Evolutionary conservation across 2,329 filamentous ascomycete genomes (phyloP), one percentile per base, ranked within the genome.

Genomic region (Cryphonectria japonica): DNA sequence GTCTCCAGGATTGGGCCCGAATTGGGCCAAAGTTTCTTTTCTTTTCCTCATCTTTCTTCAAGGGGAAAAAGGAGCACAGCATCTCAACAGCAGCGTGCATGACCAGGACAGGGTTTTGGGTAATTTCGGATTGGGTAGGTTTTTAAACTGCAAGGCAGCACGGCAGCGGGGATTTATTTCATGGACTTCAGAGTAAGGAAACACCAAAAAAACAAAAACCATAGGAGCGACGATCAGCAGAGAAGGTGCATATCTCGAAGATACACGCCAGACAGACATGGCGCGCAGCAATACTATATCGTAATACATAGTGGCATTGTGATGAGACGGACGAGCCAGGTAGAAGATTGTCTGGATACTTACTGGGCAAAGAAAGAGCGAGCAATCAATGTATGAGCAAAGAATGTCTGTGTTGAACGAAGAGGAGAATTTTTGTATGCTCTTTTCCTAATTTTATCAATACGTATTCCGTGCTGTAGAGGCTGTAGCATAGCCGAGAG

Each of bases 221-320:
- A 13, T 34, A 22, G 32, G 26, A 26, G 62, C 16, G 16, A 52
- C 52, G 32, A 37, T 2, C 34, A 39, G 26, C 22, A 52, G 46
- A 26, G 37, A 5, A 14, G 32, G 64, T 19, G 46, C 64, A 46
- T 22, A 39, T 50, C 19, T 66, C 34, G 8, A 46, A 32, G 16
- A 43, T 8, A 52, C 50, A 46, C 3, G 46, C 26, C 62, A 46
- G 41, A 43, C 39, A 29, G 43, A 29, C 39, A 29, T 46, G 41
- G 26, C 41, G 16, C 32, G 32, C 57, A 37, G 32, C 57, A 37
- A 61, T 19, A 54, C 8, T 32, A 66, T 41, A 54, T 37, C 34
- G 64, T 66, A 66, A 54, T 66, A 37, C 54, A 34, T 59, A 59
- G 54, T 59, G 29, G 54, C 54, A 59, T 32, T 19, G 34, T 34